Evolutionary conservation across 768 basidiomycete species (phyloP), one percentile per base, ranked within the genome.

Genomic region (Boletus patriciae): DNA sequence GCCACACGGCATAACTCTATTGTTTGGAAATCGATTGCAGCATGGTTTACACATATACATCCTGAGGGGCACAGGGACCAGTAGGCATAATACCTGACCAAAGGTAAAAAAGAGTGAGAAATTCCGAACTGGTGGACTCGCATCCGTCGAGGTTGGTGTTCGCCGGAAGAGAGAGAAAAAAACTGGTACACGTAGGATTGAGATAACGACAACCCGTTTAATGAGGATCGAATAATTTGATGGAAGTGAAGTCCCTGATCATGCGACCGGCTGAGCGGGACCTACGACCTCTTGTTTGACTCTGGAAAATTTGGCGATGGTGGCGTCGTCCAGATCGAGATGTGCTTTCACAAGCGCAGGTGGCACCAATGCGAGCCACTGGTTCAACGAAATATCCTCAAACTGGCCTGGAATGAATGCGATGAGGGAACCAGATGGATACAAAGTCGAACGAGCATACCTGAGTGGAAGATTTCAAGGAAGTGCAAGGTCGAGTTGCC

Each of bases 361-460:
- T 6, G 84, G 84, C 0, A 80, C 83, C 36, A 85, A 66, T 0
- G 85, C 83, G n/a, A 86, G 73, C 84, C 85, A 86, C 63, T 85
- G 80, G 50, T 72, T 79, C 23, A 85, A 70, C 40, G 82, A 82
- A 54, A 85, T 73, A 60, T 86, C 84, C 66, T 85, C 78, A 65
- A 78, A 81, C 51, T 73, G 58, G 57, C 76, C 80, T 80, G 51
- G 3, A 47, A 52, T 15, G 8, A 46, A 40, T 31, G 6, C 44
- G n/a, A 63, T 48, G 46, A 49, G 33, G 15, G 21, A 37, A 36
- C 29, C 3, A 5, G 10, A 18, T 3, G 9, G n/a, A 34, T 6
- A n/a, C 13, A n/a, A 0, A 25, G 15, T 7, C 19, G 18, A 12
- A 38, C 4, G 10, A 6, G 55, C 72, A 49, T 65, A 79, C 81